Base-by-base conservation (phyloP, 192 early-diverging fungal species). In the Chytriomyces sp. region DNA sequence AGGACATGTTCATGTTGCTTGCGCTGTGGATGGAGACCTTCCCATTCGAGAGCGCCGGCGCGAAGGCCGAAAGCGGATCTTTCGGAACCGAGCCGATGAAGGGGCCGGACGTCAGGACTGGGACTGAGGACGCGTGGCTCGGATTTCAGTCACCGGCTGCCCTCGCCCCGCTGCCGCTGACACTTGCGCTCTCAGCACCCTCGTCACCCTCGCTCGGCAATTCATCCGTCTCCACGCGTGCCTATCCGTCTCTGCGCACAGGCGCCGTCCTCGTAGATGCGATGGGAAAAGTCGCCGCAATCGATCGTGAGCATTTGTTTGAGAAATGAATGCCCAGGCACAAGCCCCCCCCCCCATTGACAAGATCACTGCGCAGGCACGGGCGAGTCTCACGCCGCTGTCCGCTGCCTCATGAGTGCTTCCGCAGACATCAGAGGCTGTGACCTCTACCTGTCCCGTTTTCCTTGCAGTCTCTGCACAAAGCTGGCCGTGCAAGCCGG, bases 391-490 rank as follows among this genome's bases (percentile, higher is more conserved):
- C 80, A 81, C 49, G 76, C 80, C 14, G 72, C 78, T 52, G 80
- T 81, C 4, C 19, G 75, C 25, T 78, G 77, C 32, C 52, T 81
- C 34, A 25, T 81, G 22, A 36, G 33, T 34, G 55, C 69, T 14
- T 25, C 76, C 4, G 64, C 54, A 3, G 76, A 78, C 32, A 58
- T 77, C 7, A 56, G 39, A 4, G 80, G 80, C n/a, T 81, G 71
- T 62, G 80, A 81, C 61, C 70, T 81, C 61, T 79, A 70, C 49
- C 54, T 81, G n/a, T 81, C 80, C 4, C 66, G 80, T 25, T 81
- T 78, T 34, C 80, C 80, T 5, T 81, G 80, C 40, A 28, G 68
- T 28, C 39, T 81, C 38, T 81, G 80, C 65, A 81, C 71, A 38
- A 78, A 78, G 34, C 22, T 81, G 32, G 78, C 78, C 61, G 77